Base-by-base conservation (phyloP, 2,329 filamentous ascomycete species). In the Fonsecaea nubica region DNA sequence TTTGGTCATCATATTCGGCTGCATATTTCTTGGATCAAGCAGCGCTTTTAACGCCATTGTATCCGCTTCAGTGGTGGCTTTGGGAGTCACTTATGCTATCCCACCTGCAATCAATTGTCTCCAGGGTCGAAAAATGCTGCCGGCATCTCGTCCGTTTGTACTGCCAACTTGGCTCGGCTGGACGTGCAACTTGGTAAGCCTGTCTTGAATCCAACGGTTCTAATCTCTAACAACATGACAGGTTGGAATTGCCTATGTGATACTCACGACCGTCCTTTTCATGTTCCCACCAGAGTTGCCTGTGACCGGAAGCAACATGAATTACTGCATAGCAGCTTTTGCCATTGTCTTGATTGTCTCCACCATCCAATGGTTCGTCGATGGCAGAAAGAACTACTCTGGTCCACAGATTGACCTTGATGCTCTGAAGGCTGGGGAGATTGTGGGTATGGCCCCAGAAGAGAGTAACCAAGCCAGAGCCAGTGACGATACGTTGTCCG, bases 201-300 rank as follows among this genome's bases (percentile, higher is more conserved):
- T 18, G 12, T 6, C 56, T 25, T 10, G 38, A 7, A 18, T 36
- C 35, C 15, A 8, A 25, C 10, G 40, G 12, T 13, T 32, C 40
- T 25, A 21, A 33, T 35, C 57, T 58, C 65, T 73, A 36, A 73
- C 64, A n/a, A 58, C 30, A n/a, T 30, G 12, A 33, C 63, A 72
- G 71, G 55, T 86, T 33, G 89, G 90, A 4, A 82, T 93, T 55
- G 80, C 80, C 0, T 93, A 90, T 77, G 86, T 89, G 1, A 78
- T 87, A 12, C 76, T 92, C n/a, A 92, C 90, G 0, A 92, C 89
- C 0, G 86, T 92, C 0, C 82, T 93, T 0, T 92, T 92, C 77
- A 83, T 92, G 21, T 92, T 92, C 77, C 90, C 90, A 2, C 90
- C 90, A 0, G 83, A 83, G 7, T 74, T 88, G 3, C 89, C 89